Evolutionary conservation across 371 early-diverging fungal genomes (phyloP).

Genomic region (Cokeromyces recurvatus): DNA sequence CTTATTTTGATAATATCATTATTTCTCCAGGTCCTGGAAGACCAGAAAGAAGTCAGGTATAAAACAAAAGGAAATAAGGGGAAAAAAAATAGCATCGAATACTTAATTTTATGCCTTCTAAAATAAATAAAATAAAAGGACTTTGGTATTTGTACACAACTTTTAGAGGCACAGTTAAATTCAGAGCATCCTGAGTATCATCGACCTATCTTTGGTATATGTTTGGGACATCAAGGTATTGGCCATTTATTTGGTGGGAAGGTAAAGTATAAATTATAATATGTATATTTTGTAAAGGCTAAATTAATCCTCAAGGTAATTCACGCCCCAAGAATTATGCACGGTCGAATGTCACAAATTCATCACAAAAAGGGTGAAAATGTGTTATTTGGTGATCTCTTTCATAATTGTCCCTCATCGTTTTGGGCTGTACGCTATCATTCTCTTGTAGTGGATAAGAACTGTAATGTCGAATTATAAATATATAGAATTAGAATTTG

Average conservation of each 20-base stretch:
- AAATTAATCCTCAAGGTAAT: conserved; percentile 36
- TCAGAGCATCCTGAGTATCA: conserved; percentile 21
- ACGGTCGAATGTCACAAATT: conserved; percentile 79
- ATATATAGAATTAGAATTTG: too few relatives aligned
- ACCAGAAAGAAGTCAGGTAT: conserved; percentile 43
- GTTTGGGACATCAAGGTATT: conserved; percentile 96
- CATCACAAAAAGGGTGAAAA: conserved; percentile 1
- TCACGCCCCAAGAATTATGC: conserved; percentile 72
- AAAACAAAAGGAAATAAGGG: too few relatives aligned
- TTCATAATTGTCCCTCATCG: conserved; percentile 55
- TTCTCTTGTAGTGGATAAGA: conserved; percentile 70
- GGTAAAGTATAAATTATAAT: conserved; percentile 38
- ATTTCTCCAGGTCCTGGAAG: conserved; percentile 94
- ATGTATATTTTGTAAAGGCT: too few relatives aligned
- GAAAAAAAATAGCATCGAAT: too few relatives aligned
- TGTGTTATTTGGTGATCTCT: conserved; percentile 36
- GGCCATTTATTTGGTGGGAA: conserved; percentile 78
- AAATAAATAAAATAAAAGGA: too few relatives aligned
- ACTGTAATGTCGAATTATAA: too few relatives aligned
- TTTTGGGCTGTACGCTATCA: conserved; percentile 90
- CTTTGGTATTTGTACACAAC: conserved; percentile 75
- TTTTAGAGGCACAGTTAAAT: conserved; percentile 53
- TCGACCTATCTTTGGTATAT: conserved; percentile 93
- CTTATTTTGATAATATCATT: conserved; percentile 82
- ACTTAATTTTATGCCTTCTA: too few relatives aligned